Conservation (phyloP, 805 yeast genomes). For the Jamesozyma gamospora region DNA sequence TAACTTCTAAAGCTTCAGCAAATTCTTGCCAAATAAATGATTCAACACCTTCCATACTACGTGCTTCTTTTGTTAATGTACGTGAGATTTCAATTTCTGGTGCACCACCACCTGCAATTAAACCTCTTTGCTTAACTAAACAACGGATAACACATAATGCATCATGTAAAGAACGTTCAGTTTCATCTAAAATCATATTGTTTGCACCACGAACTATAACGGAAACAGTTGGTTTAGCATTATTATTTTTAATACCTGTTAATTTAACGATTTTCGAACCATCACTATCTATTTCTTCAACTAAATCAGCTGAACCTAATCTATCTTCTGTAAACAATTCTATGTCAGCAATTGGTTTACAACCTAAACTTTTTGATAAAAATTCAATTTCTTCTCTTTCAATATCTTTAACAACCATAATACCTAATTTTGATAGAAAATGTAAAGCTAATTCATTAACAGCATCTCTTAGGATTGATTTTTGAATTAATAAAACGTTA, state of each 20-base stretch:
- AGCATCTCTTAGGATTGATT: conserved; percentile 89
- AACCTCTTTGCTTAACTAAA: conserved; percentile 75
- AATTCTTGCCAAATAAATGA: conserved; percentile 87
- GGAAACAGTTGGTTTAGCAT: conserved; percentile 54
- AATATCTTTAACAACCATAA: conserved; percentile 88
- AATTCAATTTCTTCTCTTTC: conserved; percentile 96
- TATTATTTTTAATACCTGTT: conserved; percentile 55
- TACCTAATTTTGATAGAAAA: conserved; percentile 84
- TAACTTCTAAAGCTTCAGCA: conserved; percentile 84
- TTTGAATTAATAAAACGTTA: conserved; percentile 81
- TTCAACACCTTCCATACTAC: conserved; percentile 70
- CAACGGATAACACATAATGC: conserved; percentile 93
- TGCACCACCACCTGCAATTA: conserved; percentile 98
- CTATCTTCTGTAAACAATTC: conserved; percentile 90
- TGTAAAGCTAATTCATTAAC: conserved; percentile 91
- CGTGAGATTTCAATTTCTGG: conserved; percentile 89
- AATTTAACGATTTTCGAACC: conserved; percentile 86
- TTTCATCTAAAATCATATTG: conserved; percentile 79
- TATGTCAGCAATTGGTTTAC: conserved; percentile 93
- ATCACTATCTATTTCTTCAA: conserved; percentile 83
- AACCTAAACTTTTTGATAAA: conserved; percentile 69
- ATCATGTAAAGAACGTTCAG: conserved; percentile 95
- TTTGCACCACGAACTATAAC: conserved; percentile 94
- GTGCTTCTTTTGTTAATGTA: conserved; percentile 59
- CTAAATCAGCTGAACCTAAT: conserved; percentile 81